Evolutionary conservation across 495 filamentous ascomycete genomes (phyloP), one percentile per base, ranked within the genome.

Genomic region (Aspergillus funiculosus): DNA sequence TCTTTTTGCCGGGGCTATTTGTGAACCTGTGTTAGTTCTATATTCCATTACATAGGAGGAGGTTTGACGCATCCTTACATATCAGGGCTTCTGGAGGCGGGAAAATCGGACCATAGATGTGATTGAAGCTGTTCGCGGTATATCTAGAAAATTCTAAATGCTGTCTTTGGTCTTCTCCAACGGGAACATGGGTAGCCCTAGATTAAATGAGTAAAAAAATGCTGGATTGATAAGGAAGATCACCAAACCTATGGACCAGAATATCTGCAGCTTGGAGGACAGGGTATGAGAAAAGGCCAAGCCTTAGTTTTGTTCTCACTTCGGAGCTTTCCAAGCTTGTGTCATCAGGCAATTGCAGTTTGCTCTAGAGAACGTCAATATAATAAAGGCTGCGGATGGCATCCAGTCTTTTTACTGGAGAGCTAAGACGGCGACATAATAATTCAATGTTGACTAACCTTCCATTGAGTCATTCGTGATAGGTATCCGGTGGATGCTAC

Each of bases 391-490:
- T 26, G 13, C 3, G 3, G 21, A 32, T 41, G 7, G 13, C n/a
- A 41, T 15, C 17, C 9, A 24, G 15, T 13, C 6, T 13, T 43
- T 24, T 13, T 20, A 19, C 10, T 10, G 11, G 13, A 14, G 19
- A 39, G 39, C 24, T 2, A 25, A 13, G 24, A 8, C n/a, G 15
- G 19, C 3, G 1, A 22, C 1, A 4, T 24, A 1, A 26, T 26
- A 1, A 19, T 9, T 9, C 5, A 20, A 25, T 21, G 10, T 10
- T 3, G n/a, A 24, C 71, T 54, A 43, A 89, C 87, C 79, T 97
- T 98, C 90, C 90, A 97, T 67, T 96, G 91, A 29, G 92, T 97
- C 94, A 98, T 98, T 8, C 94, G 76, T 2, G 80, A 82, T 22
- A 98, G 71, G 62, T 94, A 89, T 9, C 94, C 92, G 68, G 86